Percentiles rank a stretch among this genome's conserved stretches.
phyloP scores from a whole-genome alignment of 768 basidiomycete genomes.

The Trametes cingulata region DNA sequence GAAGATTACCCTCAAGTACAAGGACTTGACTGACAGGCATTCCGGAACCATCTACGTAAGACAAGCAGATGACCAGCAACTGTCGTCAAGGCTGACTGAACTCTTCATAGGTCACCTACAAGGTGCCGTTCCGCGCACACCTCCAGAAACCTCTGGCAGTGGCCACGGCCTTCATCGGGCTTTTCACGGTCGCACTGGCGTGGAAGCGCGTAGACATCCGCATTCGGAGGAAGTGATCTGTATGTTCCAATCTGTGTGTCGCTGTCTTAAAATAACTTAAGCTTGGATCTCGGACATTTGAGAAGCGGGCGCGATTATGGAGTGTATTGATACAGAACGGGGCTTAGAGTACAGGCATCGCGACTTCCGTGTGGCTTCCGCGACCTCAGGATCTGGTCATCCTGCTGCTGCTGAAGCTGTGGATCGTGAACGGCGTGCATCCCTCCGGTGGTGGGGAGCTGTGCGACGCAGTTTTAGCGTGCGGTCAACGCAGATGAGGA shows the following conservation, averaged over 20 bases:
- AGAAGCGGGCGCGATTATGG: not conserved
- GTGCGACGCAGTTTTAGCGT: not conserved
- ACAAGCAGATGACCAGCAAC: not conserved
- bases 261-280: conserved; percentile 14
- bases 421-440: conserved; percentile 46
- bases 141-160: conserved; percentile 86
- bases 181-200: conserved; percentile 56
- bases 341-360: not conserved
- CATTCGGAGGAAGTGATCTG: conserved; percentile 41
- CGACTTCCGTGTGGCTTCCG: not conserved
- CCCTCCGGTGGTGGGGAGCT: conserved; percentile 41
- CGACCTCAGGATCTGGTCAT: conserved; percentile 3
- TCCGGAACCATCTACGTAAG: conserved; percentile 80
- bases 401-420: conserved; percentile 39
- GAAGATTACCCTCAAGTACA: conserved; percentile 69
- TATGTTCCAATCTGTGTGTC: conserved; percentile 5
- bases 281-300: conserved; percentile 2
- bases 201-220: conserved; percentile 55
- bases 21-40: conserved; percentile 77
- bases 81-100: not conserved
- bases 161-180: conserved; percentile 61
- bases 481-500: not conserved
- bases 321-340: conserved; percentile 3
- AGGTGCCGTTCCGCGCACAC: conserved; percentile 76
- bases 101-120: conserved; percentile 75